phyloP scores from a whole-genome alignment of 2,329 filamentous ascomycete species.

The Gyromitra esculenta region DNA sequence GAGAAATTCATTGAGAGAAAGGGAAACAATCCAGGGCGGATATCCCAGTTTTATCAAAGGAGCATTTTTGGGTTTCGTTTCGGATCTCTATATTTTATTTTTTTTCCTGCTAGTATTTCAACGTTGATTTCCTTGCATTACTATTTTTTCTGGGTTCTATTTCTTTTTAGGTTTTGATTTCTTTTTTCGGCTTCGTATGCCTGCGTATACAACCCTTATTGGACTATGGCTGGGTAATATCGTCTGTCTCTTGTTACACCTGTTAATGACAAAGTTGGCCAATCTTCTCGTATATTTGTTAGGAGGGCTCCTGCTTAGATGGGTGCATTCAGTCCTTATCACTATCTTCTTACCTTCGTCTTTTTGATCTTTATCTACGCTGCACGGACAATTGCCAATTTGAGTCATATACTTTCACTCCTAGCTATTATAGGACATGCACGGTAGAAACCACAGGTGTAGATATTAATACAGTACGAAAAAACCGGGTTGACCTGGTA shows the following conservation, averaged over 20 bases:
- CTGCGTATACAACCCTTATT: background rate
- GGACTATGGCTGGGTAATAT: background rate
- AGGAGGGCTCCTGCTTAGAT: background rate
- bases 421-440: too few species aligned
- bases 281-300: background rate
- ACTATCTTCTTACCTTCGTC: background rate
- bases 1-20: background rate
- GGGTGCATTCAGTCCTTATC: constrained; percentile 2
- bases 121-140: background rate
- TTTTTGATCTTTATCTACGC: background rate
- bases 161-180: background rate
- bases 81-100: background rate
- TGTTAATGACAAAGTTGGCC: background rate
- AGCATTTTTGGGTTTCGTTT: background rate
- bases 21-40: background rate
- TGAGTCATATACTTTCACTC: background rate
- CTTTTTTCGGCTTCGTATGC: background rate
- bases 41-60: background rate
- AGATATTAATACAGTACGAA: too few species aligned
- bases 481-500: too few species aligned
- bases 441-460: too few species aligned
- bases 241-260: background rate
- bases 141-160: background rate
- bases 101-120: background rate
- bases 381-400: constrained; percentile 1